These are phyloP conservation scores for Yarrowia galli DNA, from an alignment of 1,139 yeast species.

Conservation along the genomic window DNA sequence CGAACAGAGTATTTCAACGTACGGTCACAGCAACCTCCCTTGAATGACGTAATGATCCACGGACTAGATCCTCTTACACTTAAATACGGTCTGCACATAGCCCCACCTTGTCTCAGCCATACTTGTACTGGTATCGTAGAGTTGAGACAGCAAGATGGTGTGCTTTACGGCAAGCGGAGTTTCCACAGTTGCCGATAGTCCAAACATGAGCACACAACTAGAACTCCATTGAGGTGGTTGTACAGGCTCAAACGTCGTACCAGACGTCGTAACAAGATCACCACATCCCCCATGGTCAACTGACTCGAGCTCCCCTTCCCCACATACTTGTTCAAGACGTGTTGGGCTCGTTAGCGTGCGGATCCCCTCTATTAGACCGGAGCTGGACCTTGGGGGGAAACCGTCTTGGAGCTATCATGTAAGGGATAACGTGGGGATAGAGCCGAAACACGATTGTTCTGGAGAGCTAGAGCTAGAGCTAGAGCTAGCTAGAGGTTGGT, in stretches of 20 bases:
- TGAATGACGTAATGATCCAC: no score
- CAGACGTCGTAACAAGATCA: no score
- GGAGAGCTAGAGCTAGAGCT: constrained; percentile 4
- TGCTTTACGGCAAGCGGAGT: neutral
- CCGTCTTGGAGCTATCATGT: neutral
- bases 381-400: neutral
- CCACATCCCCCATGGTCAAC: neutral
- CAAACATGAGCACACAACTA: no score
- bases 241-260: no score
- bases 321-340: constrained; percentile 11
- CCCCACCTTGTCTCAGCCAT: neutral
- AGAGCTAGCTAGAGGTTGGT: no score
- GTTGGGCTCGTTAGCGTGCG: neutral
- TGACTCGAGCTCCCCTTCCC: neutral
- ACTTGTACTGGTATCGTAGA: neutral
- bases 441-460: constrained; percentile 2
- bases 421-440: constrained; percentile 29
- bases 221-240: no score
- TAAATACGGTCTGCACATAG: no score
- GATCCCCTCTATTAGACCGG: constrained; percentile 16
- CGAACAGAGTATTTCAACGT: no score
- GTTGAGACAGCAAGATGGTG: neutral
- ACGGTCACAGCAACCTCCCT: no score
- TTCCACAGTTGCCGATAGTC: no score
- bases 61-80: no score